These are phyloP conservation scores for Pleurotus cornucopiae DNA, from an alignment of 768 basidiomycete species.

Conservation along the genomic window DNA sequence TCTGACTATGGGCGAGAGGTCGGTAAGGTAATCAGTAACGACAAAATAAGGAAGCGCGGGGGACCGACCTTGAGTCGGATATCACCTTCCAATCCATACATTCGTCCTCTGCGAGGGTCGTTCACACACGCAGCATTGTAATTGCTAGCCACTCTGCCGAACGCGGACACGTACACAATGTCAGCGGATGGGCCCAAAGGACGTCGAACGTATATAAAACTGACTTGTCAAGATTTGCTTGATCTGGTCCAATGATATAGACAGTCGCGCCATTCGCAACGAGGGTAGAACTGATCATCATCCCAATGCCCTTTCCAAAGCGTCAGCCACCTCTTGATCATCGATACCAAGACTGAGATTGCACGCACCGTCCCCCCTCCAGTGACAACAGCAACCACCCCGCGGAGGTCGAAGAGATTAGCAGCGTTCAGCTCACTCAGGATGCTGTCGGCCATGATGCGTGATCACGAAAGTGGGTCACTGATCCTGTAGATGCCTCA, in stretches of 20 bases:
- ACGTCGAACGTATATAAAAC: constrained; percentile 7
- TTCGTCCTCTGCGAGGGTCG: constrained; percentile 23
- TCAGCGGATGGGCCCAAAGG: too few relatives aligned
- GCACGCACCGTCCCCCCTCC: constrained; percentile 36
- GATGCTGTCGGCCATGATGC: too few relatives aligned
- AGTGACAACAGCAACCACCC: constrained; percentile 32
- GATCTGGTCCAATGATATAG: constrained; percentile 41
- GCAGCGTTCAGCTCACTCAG: too few relatives aligned
- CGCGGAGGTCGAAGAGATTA: too few relatives aligned
- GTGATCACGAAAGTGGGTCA: too few relatives aligned
- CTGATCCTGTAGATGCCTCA: too few relatives aligned
- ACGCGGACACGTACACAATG: neutral
- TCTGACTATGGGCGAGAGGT: constrained; percentile 26
- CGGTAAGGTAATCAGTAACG: too few relatives aligned
- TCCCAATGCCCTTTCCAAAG: constrained; percentile 35
- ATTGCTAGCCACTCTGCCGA: constrained; percentile 23
- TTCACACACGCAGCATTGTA: constrained; percentile 34
- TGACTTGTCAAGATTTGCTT: constrained; percentile 32
- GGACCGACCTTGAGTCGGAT: constrained; percentile 31
- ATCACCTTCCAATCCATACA: constrained; percentile 38
- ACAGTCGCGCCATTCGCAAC: constrained; percentile 45
- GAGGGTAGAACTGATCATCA: constrained; percentile 45
- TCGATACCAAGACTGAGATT: too few relatives aligned
- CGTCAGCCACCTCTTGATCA: neutral
- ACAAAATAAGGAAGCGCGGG: neutral